These are phyloP conservation scores for Phytophthora hibernalis DNA, from an alignment of 352 stramenopile genomes.

Conservation along the genomic window DNA sequence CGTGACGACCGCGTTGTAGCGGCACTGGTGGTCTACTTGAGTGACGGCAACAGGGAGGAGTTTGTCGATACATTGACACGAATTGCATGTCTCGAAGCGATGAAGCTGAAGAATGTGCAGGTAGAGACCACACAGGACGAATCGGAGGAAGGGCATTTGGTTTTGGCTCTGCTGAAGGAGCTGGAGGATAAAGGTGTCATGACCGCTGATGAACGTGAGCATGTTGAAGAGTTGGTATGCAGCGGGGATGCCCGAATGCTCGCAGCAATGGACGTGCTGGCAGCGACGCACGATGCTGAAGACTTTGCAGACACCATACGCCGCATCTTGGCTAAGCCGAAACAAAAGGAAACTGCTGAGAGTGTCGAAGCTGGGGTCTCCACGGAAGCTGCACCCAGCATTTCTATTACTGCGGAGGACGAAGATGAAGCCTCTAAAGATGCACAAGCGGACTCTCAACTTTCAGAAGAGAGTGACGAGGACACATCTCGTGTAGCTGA, in stretches of 20 bases:
- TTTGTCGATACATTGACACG: constrained; percentile 69
- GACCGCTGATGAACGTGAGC: constrained; percentile 27
- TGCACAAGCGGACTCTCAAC: not conserved
- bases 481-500: not conserved
- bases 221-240: constrained; percentile 40
- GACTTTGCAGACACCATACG: constrained; percentile 68
- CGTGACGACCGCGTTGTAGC: constrained; percentile 75
- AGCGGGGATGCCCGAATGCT: constrained; percentile 51
- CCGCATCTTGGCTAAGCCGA: constrained; percentile 40
- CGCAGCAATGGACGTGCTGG: constrained; percentile 65
- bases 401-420: not conserved
- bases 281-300: constrained; percentile 49
- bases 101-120: constrained; percentile 25
- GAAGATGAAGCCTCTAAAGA: constrained; percentile 9
- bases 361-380: not conserved
- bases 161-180: constrained; percentile 35
- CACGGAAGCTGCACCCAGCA: not conserved
- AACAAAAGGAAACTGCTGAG: constrained; percentile 4
- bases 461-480: not conserved
- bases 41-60: constrained; percentile 66
- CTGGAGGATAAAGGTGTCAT: constrained; percentile 40
- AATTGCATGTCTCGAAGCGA: constrained; percentile 48
- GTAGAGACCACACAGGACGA: constrained; percentile 14
- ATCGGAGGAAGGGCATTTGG: constrained; percentile 26
- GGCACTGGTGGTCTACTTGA: constrained; percentile 70